Percentiles rank a stretch among this genome's conserved stretches.
These are phyloP conservation scores for Rhodamnia rubescens DNA, from an alignment of 345 rosid species.

Conservation along the genomic window DNA sequence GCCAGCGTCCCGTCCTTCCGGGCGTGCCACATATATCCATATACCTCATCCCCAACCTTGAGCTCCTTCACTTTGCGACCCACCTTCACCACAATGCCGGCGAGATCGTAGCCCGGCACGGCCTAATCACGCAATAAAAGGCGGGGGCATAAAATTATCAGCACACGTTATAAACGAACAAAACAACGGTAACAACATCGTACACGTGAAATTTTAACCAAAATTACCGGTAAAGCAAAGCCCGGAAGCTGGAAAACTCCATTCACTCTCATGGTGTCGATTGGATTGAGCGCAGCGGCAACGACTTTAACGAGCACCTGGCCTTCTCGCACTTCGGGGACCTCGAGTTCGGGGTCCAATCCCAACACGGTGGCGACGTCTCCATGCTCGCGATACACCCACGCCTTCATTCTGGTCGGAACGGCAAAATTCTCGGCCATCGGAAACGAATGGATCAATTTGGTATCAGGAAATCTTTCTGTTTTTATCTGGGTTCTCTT, in stretches of 20 bases:
- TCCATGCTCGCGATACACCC: conserved; percentile 65
- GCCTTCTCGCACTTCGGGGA: conserved; percentile 55
- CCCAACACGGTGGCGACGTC: conserved; percentile 49
- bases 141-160: neutral
- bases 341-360: conserved; percentile 44
- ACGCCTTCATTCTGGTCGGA: conserved; percentile 60
- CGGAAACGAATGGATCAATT: neutral
- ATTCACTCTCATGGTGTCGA: conserved; percentile 54
- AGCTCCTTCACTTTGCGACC: conserved; percentile 55
- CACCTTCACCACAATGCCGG: conserved; percentile 69
- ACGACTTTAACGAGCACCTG: conserved; percentile 69
- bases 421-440: neutral
- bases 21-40: conserved; percentile 59
- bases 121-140: conserved; percentile 20
- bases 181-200: too few relatives aligned
- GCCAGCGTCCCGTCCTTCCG: conserved; percentile 69
- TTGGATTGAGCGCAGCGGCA: conserved; percentile 63
- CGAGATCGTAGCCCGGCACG: conserved; percentile 84
- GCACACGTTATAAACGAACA: neutral
- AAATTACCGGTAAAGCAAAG: conserved; percentile 49
- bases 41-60: conserved; percentile 75
- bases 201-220: neutral
- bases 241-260: conserved; percentile 67
- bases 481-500: neutral
- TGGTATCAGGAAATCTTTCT: neutral